A percentile compares a stretch with the other conserved stretches of the same genome.
Evolutionary conservation across 148 eudicot species (phyloP).

Genomic region (Vaccinium myrtillus): DNA sequence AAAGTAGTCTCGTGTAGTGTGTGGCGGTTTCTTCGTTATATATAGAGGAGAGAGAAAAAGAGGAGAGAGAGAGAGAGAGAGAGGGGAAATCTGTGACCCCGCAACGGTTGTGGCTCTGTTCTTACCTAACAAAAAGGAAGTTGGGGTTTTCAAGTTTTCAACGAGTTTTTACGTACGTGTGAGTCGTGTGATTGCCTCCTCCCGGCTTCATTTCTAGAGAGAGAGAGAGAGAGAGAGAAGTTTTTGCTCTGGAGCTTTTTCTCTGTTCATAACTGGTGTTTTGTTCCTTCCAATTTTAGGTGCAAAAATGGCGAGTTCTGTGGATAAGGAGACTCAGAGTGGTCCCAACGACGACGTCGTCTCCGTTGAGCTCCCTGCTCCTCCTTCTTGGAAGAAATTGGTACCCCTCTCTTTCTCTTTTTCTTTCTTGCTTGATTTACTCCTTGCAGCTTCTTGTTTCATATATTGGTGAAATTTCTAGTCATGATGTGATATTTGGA

Average conservation of each 20-base stretch:
- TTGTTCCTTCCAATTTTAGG: constrained; percentile 21
- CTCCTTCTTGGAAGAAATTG: constrained; percentile 53
- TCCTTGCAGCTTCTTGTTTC: not conserved
- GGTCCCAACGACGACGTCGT: constrained; percentile 24
- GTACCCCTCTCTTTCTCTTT: constrained; percentile 25
- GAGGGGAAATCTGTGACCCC: not conserved
- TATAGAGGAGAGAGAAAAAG: not conserved
- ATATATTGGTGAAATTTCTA: too few relatives aligned
- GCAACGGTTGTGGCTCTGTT: constrained; percentile 15
- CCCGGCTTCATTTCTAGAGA: not conserved
- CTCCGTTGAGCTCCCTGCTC: constrained; percentile 46
- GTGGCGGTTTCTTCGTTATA: not conserved
- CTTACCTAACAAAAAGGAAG: not conserved
- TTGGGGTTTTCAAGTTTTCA: not conserved
- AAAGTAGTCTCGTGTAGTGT: not conserved
- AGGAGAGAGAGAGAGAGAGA: not conserved
- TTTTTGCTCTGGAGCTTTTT: not conserved
- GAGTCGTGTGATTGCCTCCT: not conserved
- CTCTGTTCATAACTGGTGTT: not conserved
- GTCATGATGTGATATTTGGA: too few relatives aligned
- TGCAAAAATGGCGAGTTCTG: constrained; percentile 31
- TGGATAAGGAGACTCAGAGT: constrained; percentile 17
- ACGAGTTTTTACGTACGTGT: not conserved
- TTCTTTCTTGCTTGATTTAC: not conserved
- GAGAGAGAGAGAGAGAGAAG: constrained; percentile 3